A percentile compares a stretch with the other conserved stretches of the same genome.
Conservation (phyloP, 2,329 filamentous ascomycete species). For the Rutstroemia sp. region DNA sequence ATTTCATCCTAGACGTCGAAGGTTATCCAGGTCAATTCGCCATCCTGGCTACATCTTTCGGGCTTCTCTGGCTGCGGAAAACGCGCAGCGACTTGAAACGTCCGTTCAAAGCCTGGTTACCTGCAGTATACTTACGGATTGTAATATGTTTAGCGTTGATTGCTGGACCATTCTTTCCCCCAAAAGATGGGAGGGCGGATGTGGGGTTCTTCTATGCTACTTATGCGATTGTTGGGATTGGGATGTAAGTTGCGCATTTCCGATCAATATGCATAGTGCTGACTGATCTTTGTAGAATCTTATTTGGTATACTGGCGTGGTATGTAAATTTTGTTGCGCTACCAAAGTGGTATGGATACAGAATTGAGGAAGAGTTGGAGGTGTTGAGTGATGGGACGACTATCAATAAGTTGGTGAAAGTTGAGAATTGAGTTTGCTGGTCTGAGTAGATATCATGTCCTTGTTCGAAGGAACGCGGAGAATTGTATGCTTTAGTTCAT, state of each 20-base stretch:
- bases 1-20: conserved; percentile 34
- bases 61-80: conserved; percentile 42
- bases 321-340: conserved; percentile 56
- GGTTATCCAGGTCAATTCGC: conserved; percentile 39
- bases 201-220: conserved; percentile 46
- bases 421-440: conserved; percentile 6
- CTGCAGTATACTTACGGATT: conserved; percentile 27
- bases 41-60: conserved; percentile 27
- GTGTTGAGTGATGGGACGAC: conserved; percentile 59
- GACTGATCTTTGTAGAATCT: conserved; percentile 36
- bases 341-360: conserved; percentile 52
- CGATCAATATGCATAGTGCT: not conserved
- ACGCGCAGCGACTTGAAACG: conserved; percentile 37
- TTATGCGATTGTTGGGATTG: conserved; percentile 45
- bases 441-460: not conserved
- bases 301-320: conserved; percentile 59
- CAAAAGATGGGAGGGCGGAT: conserved; percentile 33
- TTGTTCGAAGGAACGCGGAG: not conserved
- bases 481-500: no score
- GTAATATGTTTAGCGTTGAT: conserved; percentile 27
- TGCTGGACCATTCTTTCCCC: conserved; percentile 32
- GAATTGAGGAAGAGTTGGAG: conserved; percentile 52
- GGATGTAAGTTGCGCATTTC: conserved; percentile 38
- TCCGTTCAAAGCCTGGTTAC: conserved; percentile 24
- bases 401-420: conserved; percentile 47